phyloP scores from a whole-genome alignment of 2,329 filamentous ascomycete species.

The Penicillium sp. region DNA sequence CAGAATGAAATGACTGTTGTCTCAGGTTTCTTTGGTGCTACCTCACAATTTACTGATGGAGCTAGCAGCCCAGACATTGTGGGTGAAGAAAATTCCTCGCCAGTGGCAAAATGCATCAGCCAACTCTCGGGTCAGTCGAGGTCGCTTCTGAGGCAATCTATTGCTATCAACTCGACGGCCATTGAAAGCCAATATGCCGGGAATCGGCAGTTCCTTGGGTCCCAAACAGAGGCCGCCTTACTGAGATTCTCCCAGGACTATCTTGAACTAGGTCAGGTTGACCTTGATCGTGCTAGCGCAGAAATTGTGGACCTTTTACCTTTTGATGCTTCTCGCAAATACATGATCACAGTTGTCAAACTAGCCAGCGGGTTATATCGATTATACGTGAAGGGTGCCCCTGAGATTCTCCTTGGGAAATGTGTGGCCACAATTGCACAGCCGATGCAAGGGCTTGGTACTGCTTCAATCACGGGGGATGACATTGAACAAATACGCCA shows the following conservation, averaged over 20 bases:
- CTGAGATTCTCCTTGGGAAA: slow-evolving; percentile 38
- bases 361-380: slow-evolving; percentile 34
- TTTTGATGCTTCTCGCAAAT: slow-evolving; percentile 71
- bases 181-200: slow-evolving; percentile 68
- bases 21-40: slow-evolving; percentile 60
- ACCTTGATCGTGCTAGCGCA: slow-evolving; percentile 57
- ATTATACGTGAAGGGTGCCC: slow-evolving; percentile 43
- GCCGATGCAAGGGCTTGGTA: neutral
- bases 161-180: slow-evolving; percentile 58
- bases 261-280: slow-evolving; percentile 59
- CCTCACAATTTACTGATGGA: slow-evolving; percentile 7
- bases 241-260: slow-evolving; percentile 63
- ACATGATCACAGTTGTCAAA: slow-evolving; percentile 46
- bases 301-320: slow-evolving; percentile 65
- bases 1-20: slow-evolving; percentile 73
- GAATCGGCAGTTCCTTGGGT: slow-evolving; percentile 63
- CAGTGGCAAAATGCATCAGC: neutral
- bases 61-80: too few species aligned
- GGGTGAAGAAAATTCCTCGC: neutral
- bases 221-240: slow-evolving; percentile 70
- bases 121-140: neutral
- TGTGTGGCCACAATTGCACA: slow-evolving; percentile 25
- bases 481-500: slow-evolving; percentile 17
- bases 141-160: slow-evolving; percentile 30
- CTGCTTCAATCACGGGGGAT: slow-evolving; percentile 3